phyloP scores from a whole-genome alignment of 495 filamentous ascomycete genomes.

The Letharia lupina region DNA sequence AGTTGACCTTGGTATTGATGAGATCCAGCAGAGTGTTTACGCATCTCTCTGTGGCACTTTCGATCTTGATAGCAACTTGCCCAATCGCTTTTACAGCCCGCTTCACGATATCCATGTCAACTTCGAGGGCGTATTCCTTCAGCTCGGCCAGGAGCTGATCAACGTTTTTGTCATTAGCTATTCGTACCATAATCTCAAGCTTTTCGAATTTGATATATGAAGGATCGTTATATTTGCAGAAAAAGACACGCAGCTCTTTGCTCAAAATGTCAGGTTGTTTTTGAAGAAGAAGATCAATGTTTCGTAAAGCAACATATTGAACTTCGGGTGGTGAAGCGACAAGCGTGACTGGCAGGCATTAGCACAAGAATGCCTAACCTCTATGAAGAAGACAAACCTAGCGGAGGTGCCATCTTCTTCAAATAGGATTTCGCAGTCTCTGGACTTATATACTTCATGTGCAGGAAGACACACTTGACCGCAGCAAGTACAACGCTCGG shows the following conservation, averaged over 20 bases:
- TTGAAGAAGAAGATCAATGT: conserved; percentile 91
- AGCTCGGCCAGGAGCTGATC: conserved; percentile 90
- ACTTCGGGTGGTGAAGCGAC: conserved; percentile 94
- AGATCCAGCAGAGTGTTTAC: conserved; percentile 90
- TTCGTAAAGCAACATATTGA: conserved; percentile 91
- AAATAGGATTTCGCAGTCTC: conserved; percentile 75
- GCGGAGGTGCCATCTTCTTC: conserved; percentile 95
- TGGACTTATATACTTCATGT: conserved; percentile 76
- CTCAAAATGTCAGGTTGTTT: conserved; percentile 92
- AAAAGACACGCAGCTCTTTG: conserved; percentile 96
- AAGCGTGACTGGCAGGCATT: conserved; percentile 62
- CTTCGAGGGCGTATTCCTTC: conserved; percentile 95
- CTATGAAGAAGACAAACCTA: conserved; percentile 49
- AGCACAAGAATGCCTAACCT: conserved; percentile 23
- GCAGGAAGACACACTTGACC: conserved; percentile 94
- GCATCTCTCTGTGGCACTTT: conserved; percentile 84
- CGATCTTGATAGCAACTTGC: conserved; percentile 97
- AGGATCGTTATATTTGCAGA: conserved; percentile 99
- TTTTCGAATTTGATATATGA: conserved; percentile 97
- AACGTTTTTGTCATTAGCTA: conserved; percentile 94
- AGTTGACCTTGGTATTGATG: conserved; percentile 96
- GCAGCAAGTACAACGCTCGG: conserved; percentile 92
- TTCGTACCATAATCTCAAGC: conserved; percentile 97
- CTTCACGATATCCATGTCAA: conserved; percentile 98
- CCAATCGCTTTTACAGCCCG: conserved; percentile 91